phyloP scores from a whole-genome alignment of 2,329 filamentous ascomycete genomes.

The Kalaharituber pfeilii region DNA sequence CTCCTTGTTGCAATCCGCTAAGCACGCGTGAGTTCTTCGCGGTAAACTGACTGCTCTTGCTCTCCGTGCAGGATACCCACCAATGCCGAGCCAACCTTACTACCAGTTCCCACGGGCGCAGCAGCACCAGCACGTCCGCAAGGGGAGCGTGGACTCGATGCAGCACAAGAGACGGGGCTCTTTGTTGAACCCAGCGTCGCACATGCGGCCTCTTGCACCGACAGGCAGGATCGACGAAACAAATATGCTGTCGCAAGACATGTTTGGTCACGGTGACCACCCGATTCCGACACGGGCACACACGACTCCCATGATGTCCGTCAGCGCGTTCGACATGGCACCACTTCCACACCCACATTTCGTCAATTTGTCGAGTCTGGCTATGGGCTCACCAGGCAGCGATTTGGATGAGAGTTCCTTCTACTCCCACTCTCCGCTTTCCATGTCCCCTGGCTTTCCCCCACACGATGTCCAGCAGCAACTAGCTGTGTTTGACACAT shows the following conservation, averaged over 20 bases:
- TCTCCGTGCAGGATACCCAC: background rate
- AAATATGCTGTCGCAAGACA: background rate
- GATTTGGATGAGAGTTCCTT: constrained; percentile 18
- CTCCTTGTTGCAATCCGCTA: no score
- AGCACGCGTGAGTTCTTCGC: background rate
- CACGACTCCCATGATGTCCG: constrained; percentile 16
- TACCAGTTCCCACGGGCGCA: background rate
- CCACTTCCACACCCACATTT: constrained; percentile 19
- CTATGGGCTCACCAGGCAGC: constrained; percentile 13
- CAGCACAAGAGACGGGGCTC: constrained; percentile 11
- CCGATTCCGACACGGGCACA: constrained; percentile 19
- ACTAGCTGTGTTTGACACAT: background rate
- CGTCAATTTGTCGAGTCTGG: constrained; percentile 19
- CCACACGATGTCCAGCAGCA: background rate
- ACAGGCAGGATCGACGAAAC: background rate
- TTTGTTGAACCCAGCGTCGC: constrained; percentile 2
- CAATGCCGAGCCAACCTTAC: background rate
- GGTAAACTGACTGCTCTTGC: background rate
- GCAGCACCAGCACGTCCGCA: background rate
- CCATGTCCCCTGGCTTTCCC: constrained; percentile 14
- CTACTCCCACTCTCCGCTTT: constrained; percentile 18
- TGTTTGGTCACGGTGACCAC: background rate
- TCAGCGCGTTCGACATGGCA: constrained; percentile 22
- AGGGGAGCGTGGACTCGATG: constrained; percentile 7
- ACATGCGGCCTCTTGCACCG: background rate